Percentiles rank a stretch among this genome's conserved stretches.
Conservation (phyloP, 768 basidiomycete species). For the Leccinellum rugosiceps region DNA sequence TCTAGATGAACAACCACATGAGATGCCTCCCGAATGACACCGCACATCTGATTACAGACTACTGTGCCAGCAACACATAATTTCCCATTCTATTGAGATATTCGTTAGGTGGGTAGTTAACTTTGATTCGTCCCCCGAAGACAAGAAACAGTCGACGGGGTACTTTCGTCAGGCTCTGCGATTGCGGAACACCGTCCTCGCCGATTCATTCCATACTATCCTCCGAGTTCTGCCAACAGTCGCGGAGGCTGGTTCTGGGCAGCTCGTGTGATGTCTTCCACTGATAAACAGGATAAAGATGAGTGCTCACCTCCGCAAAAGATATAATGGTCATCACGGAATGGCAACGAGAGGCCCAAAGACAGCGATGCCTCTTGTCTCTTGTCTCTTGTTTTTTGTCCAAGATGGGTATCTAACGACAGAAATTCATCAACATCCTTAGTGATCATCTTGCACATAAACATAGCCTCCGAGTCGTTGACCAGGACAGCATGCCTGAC, state of each 20-base stretch:
- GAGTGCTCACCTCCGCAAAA: constrained; percentile 57
- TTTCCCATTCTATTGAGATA: too few species aligned
- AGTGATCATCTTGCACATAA: constrained; percentile 41
- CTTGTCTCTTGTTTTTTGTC: background rate
- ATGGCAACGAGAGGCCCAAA: constrained; percentile 59
- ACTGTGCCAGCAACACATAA: constrained; percentile 57
- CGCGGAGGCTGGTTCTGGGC: constrained; percentile 67
- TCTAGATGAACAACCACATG: constrained; percentile 32
- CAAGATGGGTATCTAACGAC: background rate
- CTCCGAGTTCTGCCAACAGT: constrained; percentile 91
- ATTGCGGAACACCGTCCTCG: constrained; percentile 43
- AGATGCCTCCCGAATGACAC: background rate
- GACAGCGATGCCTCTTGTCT: background rate
- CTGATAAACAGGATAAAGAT: background rate
- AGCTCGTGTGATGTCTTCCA: constrained; percentile 72
- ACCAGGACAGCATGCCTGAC: constrained; percentile 42
- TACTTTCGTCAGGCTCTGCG: constrained; percentile 62
- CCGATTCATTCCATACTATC: constrained; percentile 90
- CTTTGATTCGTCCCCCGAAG: constrained; percentile 24
- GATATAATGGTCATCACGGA: constrained; percentile 66
- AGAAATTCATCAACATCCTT: constrained; percentile 10
- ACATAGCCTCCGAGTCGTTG: constrained; percentile 33
- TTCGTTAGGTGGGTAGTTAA: too few species aligned
- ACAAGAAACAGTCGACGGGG: constrained; percentile 68
- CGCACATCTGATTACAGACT: constrained; percentile 43